Evolutionary conservation across 2,329 filamentous ascomycete species (phyloP), one percentile per base, ranked within the genome.

Genomic region (Ophiostoma ips): DNA sequence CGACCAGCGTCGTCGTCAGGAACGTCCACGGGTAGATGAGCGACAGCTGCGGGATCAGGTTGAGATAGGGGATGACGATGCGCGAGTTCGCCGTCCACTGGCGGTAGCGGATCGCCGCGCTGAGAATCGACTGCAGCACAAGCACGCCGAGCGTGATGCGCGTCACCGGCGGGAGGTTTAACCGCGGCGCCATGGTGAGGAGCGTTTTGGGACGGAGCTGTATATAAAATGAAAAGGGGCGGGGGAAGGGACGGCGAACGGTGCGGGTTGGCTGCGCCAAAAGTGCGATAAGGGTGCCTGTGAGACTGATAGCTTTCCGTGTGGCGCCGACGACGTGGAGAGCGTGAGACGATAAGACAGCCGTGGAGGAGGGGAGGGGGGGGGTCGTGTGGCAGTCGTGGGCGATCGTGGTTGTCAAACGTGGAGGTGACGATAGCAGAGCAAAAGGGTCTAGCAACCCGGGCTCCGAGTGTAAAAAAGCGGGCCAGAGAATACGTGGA

Each of bases 21-120:
- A 95, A 84, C 1, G 88, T 94, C 92, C 92, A 98, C 1, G 92
- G 92, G 62, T 94, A 95, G 60, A 86, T 75, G 52, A 94, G 70
- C 52, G 88, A 90, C 50, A 81, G 71, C 59, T 87, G 81, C 7
- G 92, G 92, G 40, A 96, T 79, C 54, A 96, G 76, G 50, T 84
- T 85, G 53, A 98, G 75, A 69, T 90, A 96, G 53, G 90, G 87
- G 53, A 92, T 80, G 58, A 87, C 78, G 57, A 83, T 81, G 62
- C 74, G 72, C 59, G 70, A 76, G 64, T 77, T 71, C 60, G 69
- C 73, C 47, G 69, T 75, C 75, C 80, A 83, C 68, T 83, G 77
- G 54, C 77, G 74, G 62, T 84, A 84, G 50, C 86, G 78, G 65
- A 94, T 79, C 58, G 81, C 74, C 57, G 84, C 82, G 68, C 89